Evolutionary conservation across 2,329 filamentous ascomycete genomes (phyloP).

Genomic region (Ceratocystis smalleyi): DNA sequence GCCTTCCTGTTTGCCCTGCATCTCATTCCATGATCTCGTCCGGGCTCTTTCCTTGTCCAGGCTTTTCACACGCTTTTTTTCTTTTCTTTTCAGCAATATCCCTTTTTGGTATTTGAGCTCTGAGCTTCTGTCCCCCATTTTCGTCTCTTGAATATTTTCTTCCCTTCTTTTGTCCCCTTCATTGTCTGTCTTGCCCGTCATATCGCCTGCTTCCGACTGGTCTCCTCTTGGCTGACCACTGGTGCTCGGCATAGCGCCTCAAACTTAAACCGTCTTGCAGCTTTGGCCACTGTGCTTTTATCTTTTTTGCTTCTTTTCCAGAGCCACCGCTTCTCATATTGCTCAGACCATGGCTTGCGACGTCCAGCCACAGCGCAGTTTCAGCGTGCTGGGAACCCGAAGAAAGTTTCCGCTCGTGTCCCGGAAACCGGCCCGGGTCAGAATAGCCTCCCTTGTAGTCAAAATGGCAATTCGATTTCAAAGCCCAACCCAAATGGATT

Average conservation of each 20-base stretch:
- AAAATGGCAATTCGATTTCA: conserved; percentile 33
- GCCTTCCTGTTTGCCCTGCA: background rate
- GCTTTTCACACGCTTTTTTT: background rate
- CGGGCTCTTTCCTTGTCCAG: conserved; percentile 1
- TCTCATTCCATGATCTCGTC: background rate
- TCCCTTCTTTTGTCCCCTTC: background rate
- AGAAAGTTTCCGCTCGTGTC: conserved; percentile 23
- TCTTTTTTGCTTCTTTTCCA: conserved; percentile 29
- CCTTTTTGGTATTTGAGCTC: background rate
- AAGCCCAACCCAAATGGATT: conserved; percentile 29
- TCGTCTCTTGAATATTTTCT: conserved; percentile 1
- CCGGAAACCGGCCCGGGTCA: conserved; percentile 16
- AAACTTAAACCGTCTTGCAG: background rate
- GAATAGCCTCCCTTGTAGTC: conserved; percentile 24
- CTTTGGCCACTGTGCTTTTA: conserved; percentile 8
- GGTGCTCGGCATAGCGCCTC: background rate
- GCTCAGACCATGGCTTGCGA: conserved; percentile 14
- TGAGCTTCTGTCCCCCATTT: background rate
- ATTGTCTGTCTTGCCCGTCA: background rate
- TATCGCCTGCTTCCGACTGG: background rate
- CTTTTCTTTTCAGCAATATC: background rate
- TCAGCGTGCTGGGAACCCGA: conserved; percentile 21
- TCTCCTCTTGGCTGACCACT: background rate
- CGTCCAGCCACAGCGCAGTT: conserved; percentile 9
- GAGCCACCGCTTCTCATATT: conserved; percentile 21